phyloP scores from a whole-genome alignment of 768 basidiomycete genomes.

The Pisolithus tinctorius region DNA sequence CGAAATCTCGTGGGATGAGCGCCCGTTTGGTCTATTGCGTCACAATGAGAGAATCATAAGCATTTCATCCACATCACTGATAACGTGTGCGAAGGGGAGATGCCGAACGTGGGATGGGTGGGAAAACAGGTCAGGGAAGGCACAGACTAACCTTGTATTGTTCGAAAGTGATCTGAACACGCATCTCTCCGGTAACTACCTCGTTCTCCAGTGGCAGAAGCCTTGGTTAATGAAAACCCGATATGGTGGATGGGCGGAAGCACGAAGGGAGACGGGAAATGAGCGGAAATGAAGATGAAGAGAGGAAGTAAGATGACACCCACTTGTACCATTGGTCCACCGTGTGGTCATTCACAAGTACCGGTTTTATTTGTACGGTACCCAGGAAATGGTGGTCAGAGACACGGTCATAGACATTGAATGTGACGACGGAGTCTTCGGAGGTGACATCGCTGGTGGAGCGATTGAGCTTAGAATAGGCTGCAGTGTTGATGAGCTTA shows the following conservation, averaged over 20 bases:
- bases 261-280: constrained; percentile 10
- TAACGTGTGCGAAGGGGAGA: constrained; percentile 18
- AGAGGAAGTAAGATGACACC: constrained; percentile 30
- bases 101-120: constrained; percentile 19
- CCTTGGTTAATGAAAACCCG: constrained; percentile 31
- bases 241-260: constrained; percentile 6
- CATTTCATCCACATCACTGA: constrained; percentile 12
- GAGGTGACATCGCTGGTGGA: constrained; percentile 84
- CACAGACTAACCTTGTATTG: constrained; percentile 63
- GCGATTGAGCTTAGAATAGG: constrained; percentile 14
- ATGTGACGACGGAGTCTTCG: constrained; percentile 71
- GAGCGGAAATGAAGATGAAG: constrained; percentile 7
- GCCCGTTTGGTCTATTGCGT: constrained; percentile 67
- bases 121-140: constrained; percentile 13
- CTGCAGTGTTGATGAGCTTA: constrained; percentile 38
- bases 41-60: constrained; percentile 11
- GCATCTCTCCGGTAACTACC: constrained; percentile 85
- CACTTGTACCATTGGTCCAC: constrained; percentile 98
- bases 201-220: constrained; percentile 74
- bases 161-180: constrained; percentile 91
- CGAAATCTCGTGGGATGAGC: constrained; percentile 92
- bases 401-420: constrained; percentile 88
- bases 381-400: constrained; percentile 88
- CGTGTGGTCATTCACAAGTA: constrained; percentile 86
- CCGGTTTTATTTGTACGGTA: constrained; percentile 83